Conservation (phyloP, 108 stramenopile species). For the Discostella stelligeroides region DNA sequence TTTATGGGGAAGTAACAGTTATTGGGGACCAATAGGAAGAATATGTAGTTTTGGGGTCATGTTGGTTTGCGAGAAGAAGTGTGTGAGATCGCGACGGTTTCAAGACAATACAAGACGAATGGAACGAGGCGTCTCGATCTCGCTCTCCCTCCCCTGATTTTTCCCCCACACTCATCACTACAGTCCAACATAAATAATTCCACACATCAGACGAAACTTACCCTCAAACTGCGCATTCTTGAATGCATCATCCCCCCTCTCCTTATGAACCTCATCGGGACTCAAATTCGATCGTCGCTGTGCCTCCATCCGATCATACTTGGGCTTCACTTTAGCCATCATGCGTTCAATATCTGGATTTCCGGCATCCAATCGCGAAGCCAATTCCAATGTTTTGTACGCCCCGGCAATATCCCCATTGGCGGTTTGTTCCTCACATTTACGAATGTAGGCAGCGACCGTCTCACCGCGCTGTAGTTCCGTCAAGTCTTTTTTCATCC, state of each 20-base stretch:
- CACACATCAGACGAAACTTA: neutral
- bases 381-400: slow-evolving; percentile 90
- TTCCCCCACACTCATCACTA: slow-evolving; percentile 1
- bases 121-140: neutral
- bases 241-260: slow-evolving; percentile 94
- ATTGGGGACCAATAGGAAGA: neutral
- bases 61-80: too few relatives aligned
- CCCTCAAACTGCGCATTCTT: slow-evolving; percentile 69
- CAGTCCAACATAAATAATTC: neutral
- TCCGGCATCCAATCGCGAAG: slow-evolving; percentile 92
- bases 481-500: slow-evolving; percentile 90
- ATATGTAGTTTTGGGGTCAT: too few relatives aligned
- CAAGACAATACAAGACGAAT: neutral
- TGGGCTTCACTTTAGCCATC: slow-evolving; percentile 88
- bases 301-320: slow-evolving; percentile 88
- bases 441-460: slow-evolving; percentile 80
- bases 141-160: neutral
- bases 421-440: slow-evolving; percentile 88
- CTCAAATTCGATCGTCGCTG: slow-evolving; percentile 81
- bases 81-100: too few relatives aligned
- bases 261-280: slow-evolving; percentile 91
- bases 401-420: slow-evolving; percentile 89
- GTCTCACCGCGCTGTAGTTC: slow-evolving; percentile 90
- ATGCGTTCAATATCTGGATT: slow-evolving; percentile 88
- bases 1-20: slow-evolving; percentile 54